phyloP scores from a whole-genome alignment of 139 green algal genomes.

The Haematococcus sp. region DNA sequence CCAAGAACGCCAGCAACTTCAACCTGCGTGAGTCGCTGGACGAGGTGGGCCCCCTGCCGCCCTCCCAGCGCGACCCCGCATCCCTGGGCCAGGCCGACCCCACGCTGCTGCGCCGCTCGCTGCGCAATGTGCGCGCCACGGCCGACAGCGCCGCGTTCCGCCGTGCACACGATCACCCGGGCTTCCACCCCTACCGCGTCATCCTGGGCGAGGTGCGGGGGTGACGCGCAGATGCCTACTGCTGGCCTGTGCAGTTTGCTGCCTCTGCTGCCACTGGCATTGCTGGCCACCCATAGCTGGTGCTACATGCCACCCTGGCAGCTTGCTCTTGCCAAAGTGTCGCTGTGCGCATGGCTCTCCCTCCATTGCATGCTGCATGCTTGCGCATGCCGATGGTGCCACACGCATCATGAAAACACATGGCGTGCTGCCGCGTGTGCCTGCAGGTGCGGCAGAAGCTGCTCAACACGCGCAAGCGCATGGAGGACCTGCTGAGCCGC shows the following conservation, averaged over 20 bases:
- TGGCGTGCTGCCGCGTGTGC: neutral
- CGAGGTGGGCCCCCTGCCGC: neutral
- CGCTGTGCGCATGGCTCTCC: neutral
- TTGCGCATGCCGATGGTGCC: neutral
- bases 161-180: slow-evolving; percentile 47
- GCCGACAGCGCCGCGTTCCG: slow-evolving; percentile 16
- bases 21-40: neutral
- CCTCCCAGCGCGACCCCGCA: neutral
- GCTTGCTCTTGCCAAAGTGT: neutral
- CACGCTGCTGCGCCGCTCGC: slow-evolving; percentile 18
- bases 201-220: slow-evolving; percentile 81
- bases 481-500: slow-evolving; percentile 79
- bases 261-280: neutral
- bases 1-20: neutral
- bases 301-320: too few species aligned
- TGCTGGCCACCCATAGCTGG: neutral
- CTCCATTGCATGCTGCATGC: neutral
- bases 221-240: too few species aligned
- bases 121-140: slow-evolving; percentile 14
- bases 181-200: slow-evolving; percentile 86
- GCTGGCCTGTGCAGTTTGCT: neutral
- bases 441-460: slow-evolving; percentile 79
- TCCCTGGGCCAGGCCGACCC: slow-evolving; percentile 17
- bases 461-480: slow-evolving; percentile 75
- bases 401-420: neutral